These are phyloP conservation scores for Boletus tomentosulus DNA, from an alignment of 768 basidiomycete genomes.

Conservation along the genomic window DNA sequence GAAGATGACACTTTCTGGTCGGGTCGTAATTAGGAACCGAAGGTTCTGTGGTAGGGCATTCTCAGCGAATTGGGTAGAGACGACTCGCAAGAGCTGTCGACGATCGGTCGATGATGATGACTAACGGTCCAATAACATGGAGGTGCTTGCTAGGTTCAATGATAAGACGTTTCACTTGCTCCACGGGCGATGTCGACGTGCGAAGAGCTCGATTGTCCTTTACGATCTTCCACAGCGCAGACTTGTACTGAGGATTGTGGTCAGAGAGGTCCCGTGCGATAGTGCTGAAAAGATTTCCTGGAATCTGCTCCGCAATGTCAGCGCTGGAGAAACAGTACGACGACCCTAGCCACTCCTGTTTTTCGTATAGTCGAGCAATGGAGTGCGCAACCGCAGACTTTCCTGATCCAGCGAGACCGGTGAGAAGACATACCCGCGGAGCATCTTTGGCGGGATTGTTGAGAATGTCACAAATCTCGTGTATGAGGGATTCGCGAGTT, in stretches of 20 bases:
- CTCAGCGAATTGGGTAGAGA: background rate
- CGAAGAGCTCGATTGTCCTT: no score
- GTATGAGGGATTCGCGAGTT: background rate
- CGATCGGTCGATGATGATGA: slow-evolving; percentile 24
- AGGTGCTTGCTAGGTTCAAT: slow-evolving; percentile 15
- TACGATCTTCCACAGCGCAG: no score
- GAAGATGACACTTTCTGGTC: slow-evolving; percentile 4
- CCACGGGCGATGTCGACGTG: background rate
- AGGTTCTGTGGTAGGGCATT: slow-evolving; percentile 7
- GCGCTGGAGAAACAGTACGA: background rate
- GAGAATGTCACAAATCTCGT: background rate
- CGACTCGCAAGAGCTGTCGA: background rate
- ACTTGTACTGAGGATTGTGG: no score
- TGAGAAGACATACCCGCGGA: background rate
- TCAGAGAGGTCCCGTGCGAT: no score
- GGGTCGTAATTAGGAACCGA: slow-evolving; percentile 1
- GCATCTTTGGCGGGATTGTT: background rate
- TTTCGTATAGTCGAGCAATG: no score
- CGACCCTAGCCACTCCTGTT: no score
- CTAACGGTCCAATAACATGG: slow-evolving; percentile 19
- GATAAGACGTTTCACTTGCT: slow-evolving; percentile 20
- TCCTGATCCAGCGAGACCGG: background rate
- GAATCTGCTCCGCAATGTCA: no score
- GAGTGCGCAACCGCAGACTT: no score
- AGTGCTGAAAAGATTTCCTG: no score